A percentile compares a stretch with the other conserved stretches of the same genome.
Conservation (phyloP, 139 green algal species). For the Tetradesmus obliquus region DNA sequence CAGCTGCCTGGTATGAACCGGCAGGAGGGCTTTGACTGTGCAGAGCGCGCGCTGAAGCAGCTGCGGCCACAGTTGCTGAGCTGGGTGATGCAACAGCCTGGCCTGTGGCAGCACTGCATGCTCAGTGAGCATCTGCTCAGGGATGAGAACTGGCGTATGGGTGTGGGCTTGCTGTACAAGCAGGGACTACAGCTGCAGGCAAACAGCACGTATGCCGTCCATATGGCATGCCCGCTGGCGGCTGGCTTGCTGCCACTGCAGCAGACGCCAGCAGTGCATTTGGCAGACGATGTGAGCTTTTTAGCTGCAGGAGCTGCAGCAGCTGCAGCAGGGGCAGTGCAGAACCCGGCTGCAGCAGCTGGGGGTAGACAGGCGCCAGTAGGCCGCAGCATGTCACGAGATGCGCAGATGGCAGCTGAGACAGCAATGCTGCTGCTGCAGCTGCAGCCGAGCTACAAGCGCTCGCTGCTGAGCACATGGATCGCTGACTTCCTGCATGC, state of each 20-base stretch:
- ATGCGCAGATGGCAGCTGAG: not conserved
- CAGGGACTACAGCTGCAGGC: not conserved
- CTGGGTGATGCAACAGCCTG: not conserved
- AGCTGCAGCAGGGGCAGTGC: not conserved
- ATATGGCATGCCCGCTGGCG: not conserved
- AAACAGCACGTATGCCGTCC: not conserved
- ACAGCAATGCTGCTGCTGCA: not conserved
- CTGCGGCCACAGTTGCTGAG: not conserved
- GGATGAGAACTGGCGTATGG: not conserved
- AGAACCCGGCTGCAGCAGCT: not conserved
- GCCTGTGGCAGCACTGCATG: not conserved
- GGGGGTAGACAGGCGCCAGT: not conserved
- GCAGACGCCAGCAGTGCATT: not conserved
- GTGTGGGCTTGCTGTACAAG: not conserved
- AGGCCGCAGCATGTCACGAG: not conserved
- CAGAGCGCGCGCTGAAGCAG: not conserved
- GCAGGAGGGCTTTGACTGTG: not conserved
- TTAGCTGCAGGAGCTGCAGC: not conserved
- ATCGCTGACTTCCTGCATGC: not conserved
- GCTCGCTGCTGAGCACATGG: not conserved
- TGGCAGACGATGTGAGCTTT: not conserved
- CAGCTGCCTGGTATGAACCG: too few relatives aligned
- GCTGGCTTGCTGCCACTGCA: not conserved
- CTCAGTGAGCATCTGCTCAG: not conserved
- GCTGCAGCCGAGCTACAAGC: not conserved